Conservation (phyloP, 371 early-diverging fungal species). For the Rhizopus arrhizus region DNA sequence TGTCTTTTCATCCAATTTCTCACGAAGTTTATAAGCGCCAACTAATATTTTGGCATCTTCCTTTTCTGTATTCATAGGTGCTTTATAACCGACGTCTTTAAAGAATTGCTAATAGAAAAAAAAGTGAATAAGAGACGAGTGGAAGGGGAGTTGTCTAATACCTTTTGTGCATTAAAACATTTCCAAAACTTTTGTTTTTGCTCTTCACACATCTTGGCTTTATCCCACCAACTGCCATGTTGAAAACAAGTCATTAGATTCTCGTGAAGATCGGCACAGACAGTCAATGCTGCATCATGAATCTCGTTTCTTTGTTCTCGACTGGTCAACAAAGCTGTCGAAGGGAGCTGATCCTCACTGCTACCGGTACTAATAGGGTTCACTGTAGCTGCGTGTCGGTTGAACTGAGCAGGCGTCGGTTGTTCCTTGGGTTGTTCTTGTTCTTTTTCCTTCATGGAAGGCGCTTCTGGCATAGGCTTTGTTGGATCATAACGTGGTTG, state of each 20-base stretch:
- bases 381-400: conserved; percentile 28
- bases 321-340: conserved; percentile 20
- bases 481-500: conserved; percentile 48
- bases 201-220: conserved; percentile 64
- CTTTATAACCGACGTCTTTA: conserved; percentile 45
- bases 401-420: conserved; percentile 11
- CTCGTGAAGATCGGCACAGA: conserved; percentile 61
- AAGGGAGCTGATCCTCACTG: not conserved
- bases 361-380: conserved; percentile 26
- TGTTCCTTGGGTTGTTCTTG: conserved; percentile 11
- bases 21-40: conserved; percentile 24
- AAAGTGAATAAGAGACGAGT: not conserved
- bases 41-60: conserved; percentile 33
- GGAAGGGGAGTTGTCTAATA: conserved; percentile 12
- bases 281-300: conserved; percentile 50
- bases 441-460: conserved; percentile 9
- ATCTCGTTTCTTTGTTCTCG: conserved; percentile 55
- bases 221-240: conserved; percentile 66
- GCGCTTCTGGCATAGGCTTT: conserved; percentile 26
- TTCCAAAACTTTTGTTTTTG: conserved; percentile 58
- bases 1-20: conserved; percentile 13
- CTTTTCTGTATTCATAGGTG: conserved; percentile 39
- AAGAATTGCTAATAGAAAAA: conserved; percentile 34
- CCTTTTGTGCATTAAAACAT: conserved; percentile 57
- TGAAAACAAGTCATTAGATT: conserved; percentile 56